A percentile compares a stretch with the other conserved stretches of the same genome.
Conservation (phyloP, 2,329 filamentous ascomycete species). For the Microdochium trichocladiopsis region DNA sequence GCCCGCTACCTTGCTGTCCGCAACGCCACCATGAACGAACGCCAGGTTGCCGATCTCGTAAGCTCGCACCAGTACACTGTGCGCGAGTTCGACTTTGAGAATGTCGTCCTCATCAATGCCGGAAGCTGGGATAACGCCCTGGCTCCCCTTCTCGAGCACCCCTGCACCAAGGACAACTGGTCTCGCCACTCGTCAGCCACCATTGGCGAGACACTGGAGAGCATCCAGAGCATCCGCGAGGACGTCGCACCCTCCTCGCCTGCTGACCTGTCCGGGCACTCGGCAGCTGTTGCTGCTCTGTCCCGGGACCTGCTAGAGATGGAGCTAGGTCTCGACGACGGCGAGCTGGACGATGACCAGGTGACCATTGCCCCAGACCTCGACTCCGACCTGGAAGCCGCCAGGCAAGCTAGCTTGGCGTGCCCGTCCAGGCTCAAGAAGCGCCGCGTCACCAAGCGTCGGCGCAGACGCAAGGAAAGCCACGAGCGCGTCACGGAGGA, state of each 20-base stretch:
- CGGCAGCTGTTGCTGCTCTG: slow-evolving; percentile 47
- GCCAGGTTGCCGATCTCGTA: slow-evolving; percentile 65
- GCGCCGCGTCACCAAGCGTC: slow-evolving; percentile 25
- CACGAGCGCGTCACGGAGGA: slow-evolving; percentile 15
- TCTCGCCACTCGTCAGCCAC: slow-evolving; percentile 29
- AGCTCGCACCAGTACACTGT: slow-evolving; percentile 59
- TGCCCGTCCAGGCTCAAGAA: slow-evolving; percentile 25
- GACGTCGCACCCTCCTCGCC: slow-evolving; percentile 6
- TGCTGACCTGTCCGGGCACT: slow-evolving; percentile 36
- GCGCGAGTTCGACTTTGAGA: slow-evolving; percentile 73
- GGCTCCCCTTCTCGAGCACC: slow-evolving; percentile 54
- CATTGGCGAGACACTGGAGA: slow-evolving; percentile 20
- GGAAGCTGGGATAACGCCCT: slow-evolving; percentile 80
- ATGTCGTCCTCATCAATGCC: slow-evolving; percentile 58
- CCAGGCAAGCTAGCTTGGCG: slow-evolving; percentile 20
- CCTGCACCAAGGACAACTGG: slow-evolving; percentile 34
- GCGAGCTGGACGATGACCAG: slow-evolving; percentile 17
- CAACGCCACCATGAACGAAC: slow-evolving; percentile 65
- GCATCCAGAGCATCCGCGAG: slow-evolving; percentile 5
- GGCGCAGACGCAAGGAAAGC: slow-evolving; percentile 18
- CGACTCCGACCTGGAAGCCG: slow-evolving; percentile 21
- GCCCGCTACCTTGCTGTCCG: slow-evolving; percentile 63
- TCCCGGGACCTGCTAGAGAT: slow-evolving; percentile 39
- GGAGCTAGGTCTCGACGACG: slow-evolving; percentile 21
- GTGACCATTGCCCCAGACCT: slow-evolving; percentile 17